A percentile compares a stretch with the other conserved stretches of the same genome.
These are phyloP conservation scores for Thielaviopsis euricoi DNA, from an alignment of 2,329 filamentous ascomycete species.

Conservation along the genomic window DNA sequence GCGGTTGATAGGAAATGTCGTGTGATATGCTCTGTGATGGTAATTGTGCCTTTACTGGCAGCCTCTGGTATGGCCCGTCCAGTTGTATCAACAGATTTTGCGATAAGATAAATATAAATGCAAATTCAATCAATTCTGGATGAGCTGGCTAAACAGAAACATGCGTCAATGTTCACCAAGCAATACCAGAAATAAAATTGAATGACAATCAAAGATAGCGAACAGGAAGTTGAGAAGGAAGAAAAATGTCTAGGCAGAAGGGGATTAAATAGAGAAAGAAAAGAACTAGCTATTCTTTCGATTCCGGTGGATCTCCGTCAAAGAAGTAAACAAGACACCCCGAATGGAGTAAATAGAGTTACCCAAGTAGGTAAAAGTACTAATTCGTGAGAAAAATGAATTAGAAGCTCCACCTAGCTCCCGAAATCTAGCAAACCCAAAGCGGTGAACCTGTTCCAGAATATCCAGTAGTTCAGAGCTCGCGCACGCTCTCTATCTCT, in stretches of 20 bases:
- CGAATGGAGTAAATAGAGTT: constrained; percentile 14
- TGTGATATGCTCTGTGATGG: not conserved
- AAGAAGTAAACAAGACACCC: constrained; percentile 15
- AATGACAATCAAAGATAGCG: not conserved
- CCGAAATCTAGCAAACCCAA: not conserved
- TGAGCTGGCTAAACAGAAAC: not conserved
- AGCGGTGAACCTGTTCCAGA: not conserved
- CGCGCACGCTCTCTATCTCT: not conserved
- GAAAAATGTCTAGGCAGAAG: not conserved
- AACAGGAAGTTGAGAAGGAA: not conserved
- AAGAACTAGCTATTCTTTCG: not conserved
- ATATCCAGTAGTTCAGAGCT: not conserved
- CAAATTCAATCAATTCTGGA: not conserved
- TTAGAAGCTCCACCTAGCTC: not conserved
- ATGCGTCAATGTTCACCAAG: not conserved
- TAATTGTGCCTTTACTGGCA: not conserved
- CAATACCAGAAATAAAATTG: not conserved
- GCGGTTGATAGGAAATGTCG: not conserved
- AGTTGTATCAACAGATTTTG: not conserved
- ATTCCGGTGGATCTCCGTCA: not conserved
- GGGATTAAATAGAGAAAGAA: not conserved
- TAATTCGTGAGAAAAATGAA: not conserved
- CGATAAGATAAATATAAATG: not conserved
- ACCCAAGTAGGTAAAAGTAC: constrained; percentile 16
- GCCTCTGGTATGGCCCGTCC: not conserved